Evolutionary conservation across 2,329 filamentous ascomycete species (phyloP).

Genomic region (Pseudopithomyces chartarum): DNA sequence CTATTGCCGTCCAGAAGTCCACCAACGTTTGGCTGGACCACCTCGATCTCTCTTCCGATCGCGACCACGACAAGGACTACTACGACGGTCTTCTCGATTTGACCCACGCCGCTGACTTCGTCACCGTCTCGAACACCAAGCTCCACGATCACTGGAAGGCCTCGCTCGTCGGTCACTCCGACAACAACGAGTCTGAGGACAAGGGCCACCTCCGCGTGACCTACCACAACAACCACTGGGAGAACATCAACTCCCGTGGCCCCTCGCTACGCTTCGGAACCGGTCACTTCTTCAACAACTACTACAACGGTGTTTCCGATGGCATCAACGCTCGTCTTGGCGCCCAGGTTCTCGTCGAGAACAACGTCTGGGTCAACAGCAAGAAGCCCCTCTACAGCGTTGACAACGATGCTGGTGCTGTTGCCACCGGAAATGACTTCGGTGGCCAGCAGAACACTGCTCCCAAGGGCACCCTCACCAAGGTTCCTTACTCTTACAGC

Average conservation of each 20-base stretch:
- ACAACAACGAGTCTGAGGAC: constrained; percentile 64
- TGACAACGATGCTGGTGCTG: constrained; percentile 40
- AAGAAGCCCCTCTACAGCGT: constrained; percentile 43
- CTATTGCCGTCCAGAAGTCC: constrained; percentile 55
- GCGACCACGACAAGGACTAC: constrained; percentile 68
- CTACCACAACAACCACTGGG: constrained; percentile 70
- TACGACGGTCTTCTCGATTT: constrained; percentile 71
- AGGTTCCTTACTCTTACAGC: constrained; percentile 41
- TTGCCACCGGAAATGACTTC: constrained; percentile 46
- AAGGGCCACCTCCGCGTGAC: constrained; percentile 67
- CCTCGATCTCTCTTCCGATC: constrained; percentile 66
- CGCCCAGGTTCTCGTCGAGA: constrained; percentile 51
- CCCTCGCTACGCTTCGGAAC: constrained; percentile 71
- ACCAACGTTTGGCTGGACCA: constrained; percentile 70
- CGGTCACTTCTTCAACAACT: constrained; percentile 64
- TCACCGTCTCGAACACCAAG: constrained; percentile 61
- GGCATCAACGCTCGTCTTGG: constrained; percentile 51
- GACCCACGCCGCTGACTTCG: constrained; percentile 66
- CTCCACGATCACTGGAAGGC: constrained; percentile 67
- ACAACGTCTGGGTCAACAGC: constrained; percentile 42
- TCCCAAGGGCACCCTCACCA: constrained; percentile 36
- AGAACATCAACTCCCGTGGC: constrained; percentile 66
- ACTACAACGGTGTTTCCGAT: constrained; percentile 45
- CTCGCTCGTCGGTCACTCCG: constrained; percentile 64
- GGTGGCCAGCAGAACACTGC: constrained; percentile 41